Conservation (phyloP, 2,329 filamentous ascomycete species). For the Fusarium acutatum region DNA sequence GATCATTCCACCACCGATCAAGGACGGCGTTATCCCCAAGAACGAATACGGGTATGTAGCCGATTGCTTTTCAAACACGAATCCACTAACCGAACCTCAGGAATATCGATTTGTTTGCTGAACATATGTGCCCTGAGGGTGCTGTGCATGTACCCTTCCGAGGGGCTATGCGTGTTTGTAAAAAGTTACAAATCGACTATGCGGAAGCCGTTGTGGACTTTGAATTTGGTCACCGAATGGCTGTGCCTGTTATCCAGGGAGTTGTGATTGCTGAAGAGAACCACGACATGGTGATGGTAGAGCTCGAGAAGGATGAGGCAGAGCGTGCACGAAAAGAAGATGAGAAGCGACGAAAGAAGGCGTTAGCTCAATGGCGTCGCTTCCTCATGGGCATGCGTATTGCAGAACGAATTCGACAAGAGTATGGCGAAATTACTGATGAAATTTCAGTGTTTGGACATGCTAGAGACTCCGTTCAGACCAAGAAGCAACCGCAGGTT, state of each 20-base stretch:
- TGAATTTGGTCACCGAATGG: slow-evolving; percentile 94
- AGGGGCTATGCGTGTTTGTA: slow-evolving; percentile 82
- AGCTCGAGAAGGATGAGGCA: slow-evolving; percentile 79
- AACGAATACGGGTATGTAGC: slow-evolving; percentile 78
- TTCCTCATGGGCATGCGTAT: slow-evolving; percentile 88
- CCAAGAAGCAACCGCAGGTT: slow-evolving; percentile 33
- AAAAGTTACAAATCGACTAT: slow-evolving; percentile 83
- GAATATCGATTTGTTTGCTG: slow-evolving; percentile 95
- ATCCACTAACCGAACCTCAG: slow-evolving; percentile 41
- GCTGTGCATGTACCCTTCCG: slow-evolving; percentile 85
- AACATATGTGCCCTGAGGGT: slow-evolving; percentile 88
- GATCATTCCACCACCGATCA: slow-evolving; percentile 90
- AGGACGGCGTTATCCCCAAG: slow-evolving; percentile 87
- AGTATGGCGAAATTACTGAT: slow-evolving; percentile 74
- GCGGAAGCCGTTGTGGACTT: slow-evolving; percentile 96
- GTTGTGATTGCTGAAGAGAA: slow-evolving; percentile 89
- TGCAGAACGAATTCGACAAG: slow-evolving; percentile 75
- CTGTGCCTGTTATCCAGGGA: slow-evolving; percentile 89
- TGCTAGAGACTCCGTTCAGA: slow-evolving; percentile 41
- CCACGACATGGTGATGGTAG: slow-evolving; percentile 76
- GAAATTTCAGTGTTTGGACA: slow-evolving; percentile 64
- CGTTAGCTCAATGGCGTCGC: slow-evolving; percentile 83
- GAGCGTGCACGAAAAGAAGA: slow-evolving; percentile 82
- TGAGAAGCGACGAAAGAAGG: slow-evolving; percentile 79
- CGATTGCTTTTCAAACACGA: neutral